These are phyloP conservation scores for Tylopilus felleus DNA, from an alignment of 768 basidiomycete genomes.

Conservation along the genomic window DNA sequence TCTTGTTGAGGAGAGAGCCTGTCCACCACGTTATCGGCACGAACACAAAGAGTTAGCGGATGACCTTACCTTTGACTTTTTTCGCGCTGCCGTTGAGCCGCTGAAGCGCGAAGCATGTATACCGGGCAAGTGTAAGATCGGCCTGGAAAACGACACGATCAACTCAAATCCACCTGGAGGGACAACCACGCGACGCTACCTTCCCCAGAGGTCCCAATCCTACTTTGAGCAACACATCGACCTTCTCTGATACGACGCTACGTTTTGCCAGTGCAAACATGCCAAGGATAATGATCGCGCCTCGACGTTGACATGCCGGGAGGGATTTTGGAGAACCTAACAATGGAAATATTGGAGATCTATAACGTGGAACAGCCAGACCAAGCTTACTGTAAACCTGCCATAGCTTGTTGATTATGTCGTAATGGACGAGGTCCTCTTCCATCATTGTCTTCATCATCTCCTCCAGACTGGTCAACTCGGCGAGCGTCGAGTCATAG, in stretches of 20 bases:
- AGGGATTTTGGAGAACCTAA: conserved; percentile 72
- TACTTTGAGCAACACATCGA: conserved; percentile 81
- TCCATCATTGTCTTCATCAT: conserved; percentile 97
- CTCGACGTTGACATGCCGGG: conserved; percentile 83
- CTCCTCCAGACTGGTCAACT: conserved; percentile 93
- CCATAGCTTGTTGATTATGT: conserved; percentile 91
- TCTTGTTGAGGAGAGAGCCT: conserved; percentile 89
- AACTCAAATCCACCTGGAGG: not conserved
- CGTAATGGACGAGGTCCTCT: conserved; percentile 74
- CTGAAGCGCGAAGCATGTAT: conserved; percentile 91
- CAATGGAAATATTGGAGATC: not conserved
- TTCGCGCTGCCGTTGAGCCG: conserved; percentile 92
- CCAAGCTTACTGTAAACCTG: conserved; percentile 81
- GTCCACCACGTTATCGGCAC: not conserved
- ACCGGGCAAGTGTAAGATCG: conserved; percentile 86
- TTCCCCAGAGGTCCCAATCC: conserved; percentile 84
- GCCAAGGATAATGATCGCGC: conserved; percentile 93
- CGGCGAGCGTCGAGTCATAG: conserved; percentile 88
- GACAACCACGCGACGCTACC: conserved; percentile 40
- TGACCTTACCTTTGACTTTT: conserved; percentile 82
- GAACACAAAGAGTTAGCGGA: not conserved
- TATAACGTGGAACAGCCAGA: not conserved
- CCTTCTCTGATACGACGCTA: conserved; percentile 74
- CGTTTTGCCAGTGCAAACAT: conserved; percentile 89
- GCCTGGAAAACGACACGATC: conserved; percentile 42